phyloP scores from a whole-genome alignment of 345 rosid species.

The Salix purpurea region DNA sequence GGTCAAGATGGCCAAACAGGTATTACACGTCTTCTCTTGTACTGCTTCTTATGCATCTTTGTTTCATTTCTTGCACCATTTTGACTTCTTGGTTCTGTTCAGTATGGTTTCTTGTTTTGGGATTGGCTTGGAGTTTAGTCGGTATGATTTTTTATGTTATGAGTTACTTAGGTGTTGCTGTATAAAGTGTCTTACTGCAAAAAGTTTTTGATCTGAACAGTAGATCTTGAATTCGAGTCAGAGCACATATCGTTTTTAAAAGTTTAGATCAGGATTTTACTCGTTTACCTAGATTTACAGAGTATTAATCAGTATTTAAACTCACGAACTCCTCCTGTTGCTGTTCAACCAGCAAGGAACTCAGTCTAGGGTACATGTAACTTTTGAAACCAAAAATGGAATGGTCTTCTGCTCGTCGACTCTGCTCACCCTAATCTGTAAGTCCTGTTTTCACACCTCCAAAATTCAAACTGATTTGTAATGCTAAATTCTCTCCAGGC shows the following conservation, averaged over 20 bases:
- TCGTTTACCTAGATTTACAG: too few relatives aligned
- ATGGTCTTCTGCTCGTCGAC: not conserved
- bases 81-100: not conserved
- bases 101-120: not conserved
- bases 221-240: too few relatives aligned
- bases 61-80: not conserved
- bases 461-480: not conserved
- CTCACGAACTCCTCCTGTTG: not conserved
- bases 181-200: not conserved
- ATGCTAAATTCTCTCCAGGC: not conserved
- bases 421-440: not conserved
- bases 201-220: too few relatives aligned
- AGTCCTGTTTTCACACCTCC: not conserved
- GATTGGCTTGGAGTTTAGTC: not conserved
- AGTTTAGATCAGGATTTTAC: too few relatives aligned
- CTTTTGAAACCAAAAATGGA: too few relatives aligned
- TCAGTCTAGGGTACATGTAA: too few relatives aligned
- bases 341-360: not conserved
- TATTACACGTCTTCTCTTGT: not conserved
- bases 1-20: slow-evolving; percentile 28
- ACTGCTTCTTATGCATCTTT: not conserved
- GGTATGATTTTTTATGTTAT: not conserved
- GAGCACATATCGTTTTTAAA: rapidly evolving
- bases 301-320: too few relatives aligned
- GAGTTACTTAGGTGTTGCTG: not conserved